phyloP scores from a whole-genome alignment of 1,284 basidiomycete genomes.

The Naganishia sp. region DNA sequence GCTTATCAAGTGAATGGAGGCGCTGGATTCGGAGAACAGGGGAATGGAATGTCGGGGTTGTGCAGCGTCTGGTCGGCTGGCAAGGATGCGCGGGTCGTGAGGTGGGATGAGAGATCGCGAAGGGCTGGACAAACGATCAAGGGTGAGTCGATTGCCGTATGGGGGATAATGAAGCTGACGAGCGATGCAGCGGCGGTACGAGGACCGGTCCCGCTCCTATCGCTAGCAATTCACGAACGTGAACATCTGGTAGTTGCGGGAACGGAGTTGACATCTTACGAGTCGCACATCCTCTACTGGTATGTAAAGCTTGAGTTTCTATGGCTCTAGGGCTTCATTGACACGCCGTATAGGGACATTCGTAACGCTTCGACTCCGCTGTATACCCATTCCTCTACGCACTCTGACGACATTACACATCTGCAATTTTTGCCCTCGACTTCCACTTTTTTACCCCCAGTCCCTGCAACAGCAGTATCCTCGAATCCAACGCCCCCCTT shows the following conservation, averaged over 20 bases:
- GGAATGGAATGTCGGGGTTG: conserved; percentile 21
- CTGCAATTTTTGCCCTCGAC: conserved; percentile 54
- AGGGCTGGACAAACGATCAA: conserved; percentile 44
- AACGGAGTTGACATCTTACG: conserved; percentile 55
- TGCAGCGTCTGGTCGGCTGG: conserved; percentile 44
- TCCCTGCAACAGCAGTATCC: conserved; percentile 28
- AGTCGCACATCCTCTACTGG: conserved; percentile 57
- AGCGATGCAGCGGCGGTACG: conserved; percentile 43
- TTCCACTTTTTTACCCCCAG: conserved; percentile 38
- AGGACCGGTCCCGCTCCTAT: conserved; percentile 49
- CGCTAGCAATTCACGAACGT: conserved; percentile 44
- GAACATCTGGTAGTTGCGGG: conserved; percentile 56
- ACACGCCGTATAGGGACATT: conserved; percentile 45
- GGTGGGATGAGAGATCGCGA: conserved; percentile 51
- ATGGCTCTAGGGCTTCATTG: neutral
- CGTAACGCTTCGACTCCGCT: conserved; percentile 48
- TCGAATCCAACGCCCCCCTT: conserved; percentile 37
- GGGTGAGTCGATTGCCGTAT: conserved; percentile 39
- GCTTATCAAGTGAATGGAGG: conserved; percentile 18
- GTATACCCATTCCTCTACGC: conserved; percentile 56
- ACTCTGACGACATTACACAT: conserved; percentile 58
- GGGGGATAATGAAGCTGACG: neutral
- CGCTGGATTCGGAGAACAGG: neutral
- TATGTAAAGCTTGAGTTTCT: conserved; percentile 31
- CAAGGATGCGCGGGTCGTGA: conserved; percentile 48